Evolutionary conservation across 768 basidiomycete genomes (phyloP).

Genomic region (Serendipita indica): DNA sequence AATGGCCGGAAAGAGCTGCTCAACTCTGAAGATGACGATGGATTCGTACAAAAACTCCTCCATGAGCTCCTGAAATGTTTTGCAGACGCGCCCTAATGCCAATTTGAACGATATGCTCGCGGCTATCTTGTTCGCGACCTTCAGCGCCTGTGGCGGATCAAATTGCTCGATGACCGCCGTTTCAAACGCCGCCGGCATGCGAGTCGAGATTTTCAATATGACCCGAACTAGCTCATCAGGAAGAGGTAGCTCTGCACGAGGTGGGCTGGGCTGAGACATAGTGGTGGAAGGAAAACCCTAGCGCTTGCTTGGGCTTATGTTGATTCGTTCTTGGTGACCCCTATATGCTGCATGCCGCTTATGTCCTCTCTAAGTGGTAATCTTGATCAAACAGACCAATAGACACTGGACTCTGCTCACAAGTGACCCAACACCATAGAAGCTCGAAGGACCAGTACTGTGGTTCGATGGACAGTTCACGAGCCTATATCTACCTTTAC

Average conservation of each 20-base stretch:
- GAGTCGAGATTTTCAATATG: background rate
- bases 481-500: too few relatives aligned
- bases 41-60: conserved; percentile 3
- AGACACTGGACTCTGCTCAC: too few relatives aligned
- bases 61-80: background rate
- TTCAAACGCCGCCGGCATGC: background rate
- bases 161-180: background rate
- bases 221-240: background rate
- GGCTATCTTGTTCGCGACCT: background rate
- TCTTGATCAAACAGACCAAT: too few relatives aligned
- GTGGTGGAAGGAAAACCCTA: too few relatives aligned
- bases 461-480: too few relatives aligned
- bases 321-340: too few relatives aligned
- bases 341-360: too few relatives aligned
- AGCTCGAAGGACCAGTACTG: too few relatives aligned
- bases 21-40: background rate
- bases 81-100: background rate
- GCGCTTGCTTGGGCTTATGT: too few relatives aligned
- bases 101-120: background rate
- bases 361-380: too few relatives aligned
- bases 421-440: too few relatives aligned
- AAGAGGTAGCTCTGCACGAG: background rate
- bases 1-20: background rate
- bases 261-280: too few relatives aligned
- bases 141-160: background rate